Conservation (phyloP, 768 basidiomycete genomes). For the Postia placenta region DNA sequence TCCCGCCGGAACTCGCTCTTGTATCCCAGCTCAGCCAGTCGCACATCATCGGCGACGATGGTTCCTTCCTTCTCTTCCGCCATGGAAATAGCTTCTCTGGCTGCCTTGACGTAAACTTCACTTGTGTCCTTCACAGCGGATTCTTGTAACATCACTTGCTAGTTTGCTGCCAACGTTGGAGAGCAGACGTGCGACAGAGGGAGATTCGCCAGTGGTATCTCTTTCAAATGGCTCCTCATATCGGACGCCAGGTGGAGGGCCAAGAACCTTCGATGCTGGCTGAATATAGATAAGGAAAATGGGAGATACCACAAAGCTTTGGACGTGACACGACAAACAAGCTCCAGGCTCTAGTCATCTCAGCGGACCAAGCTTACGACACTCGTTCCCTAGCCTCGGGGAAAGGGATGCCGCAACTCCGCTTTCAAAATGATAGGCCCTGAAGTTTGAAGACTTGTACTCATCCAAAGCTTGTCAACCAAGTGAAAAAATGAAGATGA, state of each 20-base stretch:
- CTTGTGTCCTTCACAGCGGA: neutral
- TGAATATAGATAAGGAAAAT: neutral
- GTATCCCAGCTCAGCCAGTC: conserved; percentile 63
- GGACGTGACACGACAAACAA: too few species aligned
- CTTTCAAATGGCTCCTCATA: neutral
- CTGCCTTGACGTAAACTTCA: neutral
- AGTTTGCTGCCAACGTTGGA: neutral
- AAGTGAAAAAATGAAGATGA: too few species aligned
- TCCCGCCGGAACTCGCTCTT: conserved; percentile 67
- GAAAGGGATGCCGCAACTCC: too few species aligned
- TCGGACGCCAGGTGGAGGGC: neutral
- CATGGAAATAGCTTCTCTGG: neutral
- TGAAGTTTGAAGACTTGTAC: too few species aligned
- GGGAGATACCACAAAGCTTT: too few species aligned
- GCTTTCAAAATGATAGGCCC: too few species aligned
- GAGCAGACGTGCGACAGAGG: neutral
- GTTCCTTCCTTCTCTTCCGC: neutral
- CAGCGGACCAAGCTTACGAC: too few species aligned
- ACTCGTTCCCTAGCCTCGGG: too few species aligned
- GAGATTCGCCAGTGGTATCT: neutral
- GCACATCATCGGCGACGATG: conserved; percentile 39
- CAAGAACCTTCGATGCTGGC: neutral
- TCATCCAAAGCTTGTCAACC: too few species aligned
- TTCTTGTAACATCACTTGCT: neutral
- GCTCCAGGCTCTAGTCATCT: too few species aligned